phyloP scores from a whole-genome alignment of 352 stramenopile genomes.

The Saprolegnia diclina region DNA sequence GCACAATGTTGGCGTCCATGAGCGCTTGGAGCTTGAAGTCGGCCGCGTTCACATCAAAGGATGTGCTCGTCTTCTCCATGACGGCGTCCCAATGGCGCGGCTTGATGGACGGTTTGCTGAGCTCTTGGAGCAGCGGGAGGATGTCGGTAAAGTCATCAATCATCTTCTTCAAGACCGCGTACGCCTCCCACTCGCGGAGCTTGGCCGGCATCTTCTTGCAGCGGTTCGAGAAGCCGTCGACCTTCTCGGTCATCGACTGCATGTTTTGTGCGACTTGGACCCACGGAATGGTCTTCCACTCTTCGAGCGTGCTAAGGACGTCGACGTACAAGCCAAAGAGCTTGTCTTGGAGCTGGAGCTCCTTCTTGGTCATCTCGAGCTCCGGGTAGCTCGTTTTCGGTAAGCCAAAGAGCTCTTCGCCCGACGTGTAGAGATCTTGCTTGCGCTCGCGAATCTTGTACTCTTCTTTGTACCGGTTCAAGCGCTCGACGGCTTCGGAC shows the following conservation, averaged over 20 bases:
- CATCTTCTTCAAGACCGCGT: slow-evolving; percentile 93
- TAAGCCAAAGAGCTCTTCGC: slow-evolving; percentile 96
- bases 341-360: slow-evolving; percentile 91
- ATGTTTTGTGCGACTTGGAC: slow-evolving; percentile 90
- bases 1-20: slow-evolving; percentile 91
- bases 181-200: slow-evolving; percentile 96
- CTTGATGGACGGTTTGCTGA: slow-evolving; percentile 96
- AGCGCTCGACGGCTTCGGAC: slow-evolving; percentile 93
- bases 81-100: slow-evolving; percentile 96
- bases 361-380: slow-evolving; percentile 96
- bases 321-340: slow-evolving; percentile 97
- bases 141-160: slow-evolving; percentile 98
- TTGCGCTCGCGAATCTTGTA: slow-evolving; percentile 97
- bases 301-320: slow-evolving; percentile 94
- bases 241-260: slow-evolving; percentile 94
- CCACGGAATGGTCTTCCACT: slow-evolving; percentile 97
- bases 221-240: slow-evolving; percentile 92
- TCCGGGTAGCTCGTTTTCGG: slow-evolving; percentile 95
- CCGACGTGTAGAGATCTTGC: slow-evolving; percentile 94
- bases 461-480: slow-evolving; percentile 98
- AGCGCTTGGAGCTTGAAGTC: slow-evolving; percentile 96
- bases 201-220: slow-evolving; percentile 98
- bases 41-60: slow-evolving; percentile 89
- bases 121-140: slow-evolving; percentile 92
- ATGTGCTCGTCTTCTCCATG: slow-evolving; percentile 89